Percentiles rank a stretch among this genome's conserved stretches.
These are phyloP conservation scores for Pseudevernia furfuracea DNA, from an alignment of 495 filamentous ascomycete species.

Conservation along the genomic window DNA sequence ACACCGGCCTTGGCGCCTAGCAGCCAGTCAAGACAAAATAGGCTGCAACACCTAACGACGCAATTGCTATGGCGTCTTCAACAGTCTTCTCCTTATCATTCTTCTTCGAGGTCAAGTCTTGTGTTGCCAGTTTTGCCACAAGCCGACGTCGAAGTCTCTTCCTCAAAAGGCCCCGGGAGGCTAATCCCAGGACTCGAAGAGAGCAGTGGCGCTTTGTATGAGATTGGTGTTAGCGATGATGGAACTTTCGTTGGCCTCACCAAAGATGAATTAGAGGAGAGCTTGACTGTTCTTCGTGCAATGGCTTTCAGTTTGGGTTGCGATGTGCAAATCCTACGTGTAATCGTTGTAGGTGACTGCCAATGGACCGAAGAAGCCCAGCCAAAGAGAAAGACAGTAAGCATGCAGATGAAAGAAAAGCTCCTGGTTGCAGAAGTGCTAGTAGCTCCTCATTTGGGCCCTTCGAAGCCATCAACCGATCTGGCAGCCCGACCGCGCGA, in stretches of 20 bases:
- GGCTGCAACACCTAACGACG: slow-evolving; percentile 84
- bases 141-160: slow-evolving; percentile 42
- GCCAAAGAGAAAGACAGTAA: slow-evolving; percentile 23
- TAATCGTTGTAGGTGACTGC: slow-evolving; percentile 78
- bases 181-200: slow-evolving; percentile 80
- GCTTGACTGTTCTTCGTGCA: slow-evolving; percentile 66
- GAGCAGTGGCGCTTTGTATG: slow-evolving; percentile 86
- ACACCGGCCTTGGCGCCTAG: slow-evolving; percentile 37
- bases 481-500: not conserved
- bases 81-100: slow-evolving; percentile 87
- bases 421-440: slow-evolving; percentile 88
- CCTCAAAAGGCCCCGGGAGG: slow-evolving; percentile 51
- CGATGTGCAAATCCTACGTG: slow-evolving; percentile 71
- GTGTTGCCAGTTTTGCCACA: slow-evolving; percentile 68
- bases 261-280: slow-evolving; percentile 85
- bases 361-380: slow-evolving; percentile 56
- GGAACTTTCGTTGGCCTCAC: slow-evolving; percentile 86
- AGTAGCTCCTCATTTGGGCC: slow-evolving; percentile 54
- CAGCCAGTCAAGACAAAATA: slow-evolving; percentile 63
- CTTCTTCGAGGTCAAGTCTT: slow-evolving; percentile 59
- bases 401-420: slow-evolving; percentile 40
- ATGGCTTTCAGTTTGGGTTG: slow-evolving; percentile 94
- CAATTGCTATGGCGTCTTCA: slow-evolving; percentile 92
- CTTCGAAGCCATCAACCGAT: slow-evolving; percentile 29
- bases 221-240: slow-evolving; percentile 94